Base-by-base conservation (phyloP, 108 stramenopile genomes). In the Pseudonitzschia multiseries region DNA sequence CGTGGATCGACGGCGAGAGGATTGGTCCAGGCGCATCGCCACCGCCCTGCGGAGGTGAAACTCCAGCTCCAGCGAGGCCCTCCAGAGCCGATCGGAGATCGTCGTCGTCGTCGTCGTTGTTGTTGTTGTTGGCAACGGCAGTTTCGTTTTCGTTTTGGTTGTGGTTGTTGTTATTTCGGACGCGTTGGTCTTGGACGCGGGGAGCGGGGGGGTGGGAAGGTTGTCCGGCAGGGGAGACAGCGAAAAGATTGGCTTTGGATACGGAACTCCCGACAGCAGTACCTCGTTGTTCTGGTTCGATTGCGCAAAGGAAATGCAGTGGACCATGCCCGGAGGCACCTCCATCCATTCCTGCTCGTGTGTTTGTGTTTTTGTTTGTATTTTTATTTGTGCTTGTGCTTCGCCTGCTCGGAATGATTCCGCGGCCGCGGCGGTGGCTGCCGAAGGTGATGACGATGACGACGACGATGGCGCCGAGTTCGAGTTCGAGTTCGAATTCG, bases 301-400 rank as follows among this genome's bases (percentile, higher is more conserved):
- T 87, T 14, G 13, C 40, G 17, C 12, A 79, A 54, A 61, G 69
- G 63, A 36, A 79, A 81, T 65, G 62, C 71, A 72, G 82, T 81
- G 54, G 50, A 92, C 80, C 42, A 68, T 50, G n/a, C 86, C 88
- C 9, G 91, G 91, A 29, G 76, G 74, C 40, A 89, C 71, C 77
- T 92, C 91, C 40, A 68, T 76, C 88, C 88, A 89, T 6, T 24
- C 28, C 48, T 9, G 61, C 14, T 13, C 33, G 12, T n/a, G n/a
- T n/a, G n/a, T n/a, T n/a, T n/a, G n/a, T n/a, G n/a, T n/a, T n/a
- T n/a, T n/a, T n/a, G n/a, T n/a, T n/a, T n/a, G n/a, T n/a, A n/a
- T n/a, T n/a, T n/a, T n/a, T n/a, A n/a, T 20, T 13, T n/a, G 32
- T 62, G 0, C 8, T 33, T n/a, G 29, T 40, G 17, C 6, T 62